A percentile compares a stretch with the other conserved stretches of the same genome.
Conservation (phyloP, 192 early-diverging fungal species). For the Martensiomyces pterosporus region DNA sequence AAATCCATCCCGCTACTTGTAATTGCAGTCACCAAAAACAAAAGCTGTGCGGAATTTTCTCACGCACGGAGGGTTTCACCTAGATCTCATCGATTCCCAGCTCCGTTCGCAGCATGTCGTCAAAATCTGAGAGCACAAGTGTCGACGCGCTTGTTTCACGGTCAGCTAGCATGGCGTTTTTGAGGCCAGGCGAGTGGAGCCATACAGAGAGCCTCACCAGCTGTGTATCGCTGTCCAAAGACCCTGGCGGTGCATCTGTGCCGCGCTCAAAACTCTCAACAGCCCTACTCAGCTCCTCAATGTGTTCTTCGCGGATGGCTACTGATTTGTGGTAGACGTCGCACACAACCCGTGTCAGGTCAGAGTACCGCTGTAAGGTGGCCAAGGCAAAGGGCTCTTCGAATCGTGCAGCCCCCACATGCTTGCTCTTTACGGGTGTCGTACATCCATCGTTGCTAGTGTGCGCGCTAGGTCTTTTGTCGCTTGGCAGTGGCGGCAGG, state of each 20-base stretch:
- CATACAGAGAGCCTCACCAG: constrained; percentile 22
- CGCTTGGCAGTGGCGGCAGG: no score
- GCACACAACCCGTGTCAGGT: constrained; percentile 6
- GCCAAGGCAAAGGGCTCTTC: constrained; percentile 8
- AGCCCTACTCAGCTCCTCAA: constrained; percentile 7
- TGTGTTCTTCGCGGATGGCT: constrained; percentile 13
- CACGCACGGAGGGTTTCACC: background rate
- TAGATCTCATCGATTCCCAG: constrained; percentile 12
- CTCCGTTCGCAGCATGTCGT: constrained; percentile 17
- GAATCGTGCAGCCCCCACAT: background rate
- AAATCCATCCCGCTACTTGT: no score
- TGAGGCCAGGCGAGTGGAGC: constrained; percentile 29
- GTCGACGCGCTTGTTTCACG: constrained; percentile 1
- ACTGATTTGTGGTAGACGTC: constrained; percentile 9
- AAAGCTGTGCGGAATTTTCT: constrained; percentile 3
- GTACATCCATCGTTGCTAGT: constrained; percentile 1
- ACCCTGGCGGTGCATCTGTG: background rate
- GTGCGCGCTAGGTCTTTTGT: no score
- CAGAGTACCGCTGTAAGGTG: constrained; percentile 15
- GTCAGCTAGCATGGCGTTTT: constrained; percentile 15
- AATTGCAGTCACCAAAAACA: no score
- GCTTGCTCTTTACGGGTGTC: constrained; percentile 1
- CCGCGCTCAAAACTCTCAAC: constrained; percentile 13
- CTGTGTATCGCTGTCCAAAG: constrained; percentile 33
- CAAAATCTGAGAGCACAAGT: constrained; percentile 18